Evolutionary conservation across 23 red algal genomes (phyloP), one percentile per base, ranked within the genome.

Genomic region (Gracilaria domingensis): DNA sequence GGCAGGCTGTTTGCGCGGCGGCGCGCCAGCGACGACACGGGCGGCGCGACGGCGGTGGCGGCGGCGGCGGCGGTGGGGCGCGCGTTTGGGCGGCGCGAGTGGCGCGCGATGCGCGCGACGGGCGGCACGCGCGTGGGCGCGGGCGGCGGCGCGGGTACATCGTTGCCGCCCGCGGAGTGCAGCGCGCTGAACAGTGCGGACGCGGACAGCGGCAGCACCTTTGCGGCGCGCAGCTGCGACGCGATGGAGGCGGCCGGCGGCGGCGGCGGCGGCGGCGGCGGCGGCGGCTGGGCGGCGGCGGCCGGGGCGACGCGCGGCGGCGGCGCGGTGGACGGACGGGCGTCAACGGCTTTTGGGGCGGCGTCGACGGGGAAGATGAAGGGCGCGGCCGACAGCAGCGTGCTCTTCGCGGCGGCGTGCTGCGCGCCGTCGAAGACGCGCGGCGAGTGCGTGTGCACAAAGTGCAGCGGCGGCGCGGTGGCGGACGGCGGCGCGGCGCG

Each of bases 1-100:
- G 79, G 89, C 45, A 84, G 45, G 38, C 58, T 70, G 34, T 65
- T 83, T 70, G 79, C 79, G 23, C 66, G 42, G 14, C 89, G 89
- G 26, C 65, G 65, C 28, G 8, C 17, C 8, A 34, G 28, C 54
- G 54, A 45, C 42, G 42, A 45, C 42, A 11, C 11, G 42, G 65
- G n/a, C 17, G 34, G 17, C 14, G 33, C 30, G 28, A 25, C 20
- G 28, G 49, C 23, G 4, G 21, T 18, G 30, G 49, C 76, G 28
- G 33, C 76, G 28, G 75, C 32, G n/a, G 76, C 32, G 33, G 40
- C 16, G 21, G 58, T 7, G 58, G 58, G 6, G 58, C 58, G 58
- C 23, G 21, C 58, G 6, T 0, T 11, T 3, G 29, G 20, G n/a
- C 71, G 69, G 34, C 24, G 49, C 42, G 42, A 45, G 56, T 18